Base-by-base conservation (phyloP, 495 filamentous ascomycete genomes). In the Saxispiralis lemnorum region DNA sequence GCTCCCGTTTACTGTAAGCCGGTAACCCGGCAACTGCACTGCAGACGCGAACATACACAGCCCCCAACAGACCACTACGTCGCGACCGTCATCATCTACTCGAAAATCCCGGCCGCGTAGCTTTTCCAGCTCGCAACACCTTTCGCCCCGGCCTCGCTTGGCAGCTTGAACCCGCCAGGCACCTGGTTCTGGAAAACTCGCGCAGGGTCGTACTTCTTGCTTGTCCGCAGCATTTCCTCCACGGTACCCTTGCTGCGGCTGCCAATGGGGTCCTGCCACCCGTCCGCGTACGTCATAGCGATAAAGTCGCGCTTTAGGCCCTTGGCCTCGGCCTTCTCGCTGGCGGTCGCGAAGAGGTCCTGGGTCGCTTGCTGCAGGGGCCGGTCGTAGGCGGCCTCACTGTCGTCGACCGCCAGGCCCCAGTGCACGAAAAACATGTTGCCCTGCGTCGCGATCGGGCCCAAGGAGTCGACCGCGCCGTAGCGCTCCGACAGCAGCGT, bases 231-330 rank as follows among this genome's bases (percentile, higher is more conserved):
- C 47, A 63, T 39, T 20, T 47, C 38, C 11, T 28, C 45, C 35
- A 48, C 48, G 38, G 35, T 54, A 6, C 15, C 48, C 2, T 24
- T 21, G 7, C 60, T 54, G 39, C 57, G 55, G 7, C 61, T 53
- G 10, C 46, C 48, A 41, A 72, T 56, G 4, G 64, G 60, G 43
- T 63, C 47, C 42, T 62, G 59, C 45, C 45, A 59, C 24, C 31
- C 21, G 9, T 41, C 54, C 14, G 59, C 59, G 43, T 63, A 63
- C 44, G 75, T 73, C 47, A 73, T 63, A 48, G 79, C 79, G 20
- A 79, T 52, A 41, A 70, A 82, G 30, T 66, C 60, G 40, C 73
- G 55, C 32, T 61, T 54, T 18, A 72, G 14, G 0, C 61, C 60
- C 35, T 63, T 47, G 13, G 44, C 49, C 43, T 66, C 59, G 1